phyloP scores from a whole-genome alignment of 305 asterid species.

The Fraxinus angustifolia region DNA sequence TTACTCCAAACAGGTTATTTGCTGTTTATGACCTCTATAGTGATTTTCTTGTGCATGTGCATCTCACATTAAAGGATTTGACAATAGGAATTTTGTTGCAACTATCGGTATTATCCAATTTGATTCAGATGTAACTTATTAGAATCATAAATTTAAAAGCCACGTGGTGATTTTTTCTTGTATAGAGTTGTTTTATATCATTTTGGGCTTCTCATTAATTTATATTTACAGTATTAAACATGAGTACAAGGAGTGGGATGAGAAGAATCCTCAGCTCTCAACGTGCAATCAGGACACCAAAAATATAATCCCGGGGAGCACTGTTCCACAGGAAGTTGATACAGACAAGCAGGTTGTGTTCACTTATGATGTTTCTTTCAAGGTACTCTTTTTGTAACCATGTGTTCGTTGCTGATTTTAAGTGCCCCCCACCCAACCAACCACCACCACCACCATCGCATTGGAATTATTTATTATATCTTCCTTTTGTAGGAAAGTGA shows the following conservation, averaged over 20 bases:
- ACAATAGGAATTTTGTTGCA: constrained; percentile 1
- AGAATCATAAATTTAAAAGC: background rate
- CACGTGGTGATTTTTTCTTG: background rate
- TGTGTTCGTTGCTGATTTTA: constrained; percentile 2
- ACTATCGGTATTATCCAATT: background rate
- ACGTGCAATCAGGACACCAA: constrained; percentile 78
- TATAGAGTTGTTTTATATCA: background rate
- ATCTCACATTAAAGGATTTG: background rate
- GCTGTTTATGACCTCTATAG: constrained; percentile 7
- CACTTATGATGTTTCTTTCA: constrained; percentile 74
- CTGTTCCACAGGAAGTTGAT: constrained; percentile 81
- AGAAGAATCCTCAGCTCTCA: constrained; percentile 65
- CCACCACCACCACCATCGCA: background rate
- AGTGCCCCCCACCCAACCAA: background rate
- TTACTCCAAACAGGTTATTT: constrained; percentile 73
- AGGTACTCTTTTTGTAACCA: constrained; percentile 39
- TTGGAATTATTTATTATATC: background rate
- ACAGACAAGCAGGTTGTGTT: constrained; percentile 61
- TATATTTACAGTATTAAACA: constrained; percentile 64
- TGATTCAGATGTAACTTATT: background rate
- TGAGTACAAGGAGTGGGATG: constrained; percentile 81
- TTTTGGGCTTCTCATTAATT: background rate
- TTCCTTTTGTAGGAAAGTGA: constrained; percentile 56
- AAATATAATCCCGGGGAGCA: constrained; percentile 55
- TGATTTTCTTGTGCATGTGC: constrained; percentile 13